phyloP scores from a whole-genome alignment of 768 basidiomycete species.

The Xerocomus brunneocitrinus region DNA sequence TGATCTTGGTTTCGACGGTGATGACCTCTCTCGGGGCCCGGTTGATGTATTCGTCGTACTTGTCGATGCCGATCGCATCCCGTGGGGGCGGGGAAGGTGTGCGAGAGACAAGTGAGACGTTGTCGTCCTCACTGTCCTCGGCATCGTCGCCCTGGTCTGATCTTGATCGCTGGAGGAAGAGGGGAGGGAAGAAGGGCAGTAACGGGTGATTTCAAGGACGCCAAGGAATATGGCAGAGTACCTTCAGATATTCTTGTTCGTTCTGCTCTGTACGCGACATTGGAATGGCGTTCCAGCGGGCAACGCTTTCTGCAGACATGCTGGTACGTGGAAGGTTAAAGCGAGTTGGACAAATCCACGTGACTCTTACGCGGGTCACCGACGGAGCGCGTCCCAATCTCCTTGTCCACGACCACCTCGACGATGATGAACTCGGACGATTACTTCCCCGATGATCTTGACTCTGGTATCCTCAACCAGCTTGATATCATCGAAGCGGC shows the following conservation, averaged over 20 bases:
- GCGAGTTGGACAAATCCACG: neutral
- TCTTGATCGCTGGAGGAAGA: conserved; percentile 61
- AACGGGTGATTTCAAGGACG: conserved; percentile 40
- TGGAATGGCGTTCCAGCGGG: conserved; percentile 72
- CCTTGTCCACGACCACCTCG: conserved; percentile 1
- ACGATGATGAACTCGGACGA: conserved; percentile 69
- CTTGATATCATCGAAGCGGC: conserved; percentile 71
- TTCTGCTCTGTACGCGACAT: conserved; percentile 33
- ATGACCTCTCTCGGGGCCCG: conserved; percentile 57
- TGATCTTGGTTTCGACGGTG: conserved; percentile 79
- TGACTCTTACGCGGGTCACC: neutral
- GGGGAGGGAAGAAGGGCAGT: conserved; percentile 49
- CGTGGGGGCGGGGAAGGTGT: conserved; percentile 62
- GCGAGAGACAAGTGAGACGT: conserved; percentile 69
- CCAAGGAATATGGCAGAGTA: conserved; percentile 56
- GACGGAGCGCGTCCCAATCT: neutral
- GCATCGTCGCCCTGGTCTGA: conserved; percentile 30
- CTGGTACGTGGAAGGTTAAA: neutral
- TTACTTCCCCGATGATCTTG: conserved; percentile 65
- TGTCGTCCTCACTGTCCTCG: conserved; percentile 56
- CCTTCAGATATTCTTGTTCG: conserved; percentile 45
- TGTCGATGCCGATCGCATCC: conserved; percentile 53
- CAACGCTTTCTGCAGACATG: conserved; percentile 65
- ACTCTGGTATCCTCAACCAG: conserved; percentile 54
- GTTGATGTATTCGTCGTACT: conserved; percentile 62